Conservation (phyloP, 2,329 filamentous ascomycete species). For the Xylaria digitata region DNA sequence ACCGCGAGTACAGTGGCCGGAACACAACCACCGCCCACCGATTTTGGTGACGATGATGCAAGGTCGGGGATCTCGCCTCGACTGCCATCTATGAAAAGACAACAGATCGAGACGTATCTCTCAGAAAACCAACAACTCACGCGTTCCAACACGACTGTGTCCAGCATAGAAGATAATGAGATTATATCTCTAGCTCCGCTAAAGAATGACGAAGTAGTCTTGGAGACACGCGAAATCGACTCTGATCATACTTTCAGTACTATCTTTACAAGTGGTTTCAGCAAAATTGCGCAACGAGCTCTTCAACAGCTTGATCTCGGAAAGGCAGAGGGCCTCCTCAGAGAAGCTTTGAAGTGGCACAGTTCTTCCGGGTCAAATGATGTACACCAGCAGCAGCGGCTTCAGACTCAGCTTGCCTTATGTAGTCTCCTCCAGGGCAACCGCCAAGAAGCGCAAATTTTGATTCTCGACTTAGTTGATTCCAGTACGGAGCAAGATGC, state of each 20-base stretch:
- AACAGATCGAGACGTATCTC: constrained; percentile 35
- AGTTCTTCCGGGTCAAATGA: constrained; percentile 34
- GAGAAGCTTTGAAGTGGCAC: constrained; percentile 36
- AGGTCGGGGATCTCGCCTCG: constrained; percentile 25
- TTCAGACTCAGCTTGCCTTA: constrained; percentile 36
- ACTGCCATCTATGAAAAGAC: constrained; percentile 35
- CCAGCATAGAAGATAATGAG: constrained; percentile 10
- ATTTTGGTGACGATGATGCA: constrained; percentile 34
- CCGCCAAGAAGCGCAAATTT: constrained; percentile 25
- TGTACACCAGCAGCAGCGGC: constrained; percentile 23
- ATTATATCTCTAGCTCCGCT: not conserved
- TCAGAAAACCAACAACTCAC: constrained; percentile 25
- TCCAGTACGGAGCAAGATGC: constrained; percentile 22
- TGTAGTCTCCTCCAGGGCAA: constrained; percentile 35
- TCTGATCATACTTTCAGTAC: constrained; percentile 29
- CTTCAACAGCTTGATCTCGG: constrained; percentile 35
- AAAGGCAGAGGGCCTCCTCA: constrained; percentile 33
- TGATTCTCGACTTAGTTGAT: constrained; percentile 27
- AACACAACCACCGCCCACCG: constrained; percentile 33
- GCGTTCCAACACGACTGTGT: constrained; percentile 19
- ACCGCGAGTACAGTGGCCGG: constrained; percentile 36
- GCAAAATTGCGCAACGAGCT: constrained; percentile 36
- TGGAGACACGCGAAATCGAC: constrained; percentile 13
- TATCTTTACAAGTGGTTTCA: constrained; percentile 35
- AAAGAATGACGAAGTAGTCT: constrained; percentile 1